Conservation (phyloP, 192 early-diverging fungal genomes). For the Entomortierella beljakovae region DNA sequence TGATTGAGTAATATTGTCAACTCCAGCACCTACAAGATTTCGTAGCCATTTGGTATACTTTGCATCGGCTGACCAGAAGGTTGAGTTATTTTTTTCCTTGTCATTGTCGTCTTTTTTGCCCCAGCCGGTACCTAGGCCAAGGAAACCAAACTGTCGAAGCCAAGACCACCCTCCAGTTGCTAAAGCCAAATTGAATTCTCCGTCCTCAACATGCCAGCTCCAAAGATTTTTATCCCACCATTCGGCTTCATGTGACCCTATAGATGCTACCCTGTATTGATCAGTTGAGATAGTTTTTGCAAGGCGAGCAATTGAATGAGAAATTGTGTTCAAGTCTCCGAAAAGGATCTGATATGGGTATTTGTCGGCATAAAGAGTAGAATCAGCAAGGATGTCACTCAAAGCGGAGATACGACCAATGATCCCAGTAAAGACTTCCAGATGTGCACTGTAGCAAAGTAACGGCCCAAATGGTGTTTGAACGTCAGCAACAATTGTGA, state of each 20-base stretch:
- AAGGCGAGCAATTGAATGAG: slow-evolving; percentile 78
- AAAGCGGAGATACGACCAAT: slow-evolving; percentile 74
- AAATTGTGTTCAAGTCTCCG: slow-evolving; percentile 85
- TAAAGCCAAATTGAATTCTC: slow-evolving; percentile 55
- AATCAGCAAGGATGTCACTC: slow-evolving; percentile 76
- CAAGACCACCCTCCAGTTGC: slow-evolving; percentile 47
- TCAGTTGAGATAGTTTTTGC: slow-evolving; percentile 72
- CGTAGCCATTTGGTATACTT: slow-evolving; percentile 38
- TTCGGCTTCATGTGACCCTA: slow-evolving; percentile 74
- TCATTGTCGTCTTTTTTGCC: neutral
- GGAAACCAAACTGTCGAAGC: slow-evolving; percentile 27
- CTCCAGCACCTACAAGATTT: slow-evolving; percentile 24
- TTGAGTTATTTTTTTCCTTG: neutral
- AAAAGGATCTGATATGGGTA: slow-evolving; percentile 78
- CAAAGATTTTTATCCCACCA: slow-evolving; percentile 79
- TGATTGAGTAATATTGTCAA: slow-evolving; percentile 28
- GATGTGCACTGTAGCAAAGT: slow-evolving; percentile 78
- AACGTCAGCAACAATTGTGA: slow-evolving; percentile 71
- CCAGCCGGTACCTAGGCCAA: slow-evolving; percentile 15
- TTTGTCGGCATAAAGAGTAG: slow-evolving; percentile 38
- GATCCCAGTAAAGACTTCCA: slow-evolving; percentile 83
- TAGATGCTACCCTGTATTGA: slow-evolving; percentile 70
- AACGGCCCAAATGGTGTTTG: slow-evolving; percentile 61
- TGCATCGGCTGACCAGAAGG: slow-evolving; percentile 20
- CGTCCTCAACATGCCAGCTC: slow-evolving; percentile 57